A percentile compares a stretch with the other conserved stretches of the same genome.
These are phyloP conservation scores for Raddia distichophylla DNA, from an alignment of 176 grass and related monocot genomes.

Conservation along the genomic window DNA sequence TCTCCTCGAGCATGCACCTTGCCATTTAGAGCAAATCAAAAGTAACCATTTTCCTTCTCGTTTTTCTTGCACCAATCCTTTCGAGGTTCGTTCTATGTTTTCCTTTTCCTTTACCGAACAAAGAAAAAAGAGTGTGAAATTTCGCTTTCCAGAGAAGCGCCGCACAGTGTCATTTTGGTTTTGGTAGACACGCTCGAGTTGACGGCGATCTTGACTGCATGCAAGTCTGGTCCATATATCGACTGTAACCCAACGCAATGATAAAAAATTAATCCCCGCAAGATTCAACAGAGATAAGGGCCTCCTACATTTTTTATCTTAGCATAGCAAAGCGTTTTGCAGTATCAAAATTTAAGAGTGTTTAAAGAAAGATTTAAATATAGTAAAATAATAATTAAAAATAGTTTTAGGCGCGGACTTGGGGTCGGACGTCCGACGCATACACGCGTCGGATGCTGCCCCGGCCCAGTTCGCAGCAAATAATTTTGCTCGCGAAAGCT, in stretches of 20 bases:
- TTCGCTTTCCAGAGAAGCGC: not conserved
- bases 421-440: too few species aligned
- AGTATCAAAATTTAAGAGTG: too few species aligned
- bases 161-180: not conserved
- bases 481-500: too few species aligned
- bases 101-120: not conserved
- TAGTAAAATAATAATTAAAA: too few species aligned
- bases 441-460: too few species aligned
- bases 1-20: not conserved
- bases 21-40: not conserved
- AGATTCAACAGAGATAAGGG: not conserved
- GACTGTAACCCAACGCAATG: not conserved
- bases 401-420: too few species aligned
- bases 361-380: too few species aligned
- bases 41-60: not conserved
- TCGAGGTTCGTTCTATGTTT: not conserved
- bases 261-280: not conserved
- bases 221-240: not conserved
- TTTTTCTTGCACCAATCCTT: not conserved
- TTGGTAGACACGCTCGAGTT: slow-evolving; percentile 4
- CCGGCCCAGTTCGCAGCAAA: too few species aligned
- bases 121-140: not conserved
- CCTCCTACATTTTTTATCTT: too few species aligned
- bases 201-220: slow-evolving; percentile 2
- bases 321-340: too few species aligned